Evolutionary conservation across 306 rosid genomes (phyloP), one percentile per base, ranked within the genome.

Genomic region (Vigna mungo): DNA sequence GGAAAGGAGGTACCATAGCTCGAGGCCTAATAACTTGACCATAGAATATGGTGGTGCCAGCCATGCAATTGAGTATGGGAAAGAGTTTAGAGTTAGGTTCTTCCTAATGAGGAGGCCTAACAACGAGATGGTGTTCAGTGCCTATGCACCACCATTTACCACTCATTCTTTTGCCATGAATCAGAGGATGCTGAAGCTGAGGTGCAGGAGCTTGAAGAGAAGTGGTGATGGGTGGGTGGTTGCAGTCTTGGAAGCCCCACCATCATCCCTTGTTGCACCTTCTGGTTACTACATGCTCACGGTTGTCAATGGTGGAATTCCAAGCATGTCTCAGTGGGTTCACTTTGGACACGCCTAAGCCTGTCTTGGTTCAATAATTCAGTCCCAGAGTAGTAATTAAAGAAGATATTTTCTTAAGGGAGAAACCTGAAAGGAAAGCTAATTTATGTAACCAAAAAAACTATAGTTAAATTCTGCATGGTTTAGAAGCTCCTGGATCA

Each of bases 121-220:
- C 53, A 53, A 80, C 10, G 74, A 6, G 41, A 65, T 89, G 36
- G 81, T 6, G 72, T 89, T 89, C 8, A 87, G 53, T 34, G 92
- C 76, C 6, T 91, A 93, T 78, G 80, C 96, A 0, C 98, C 92
- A 0, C 96, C 98, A 0, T 89, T 91, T 56, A 79, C 98, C 3
- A 88, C 98, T 0, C 98, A 93, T 71, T 83, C 96, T 2, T 53
- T 89, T 41, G 83, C 92, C 0, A 91, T 89, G 97, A 93, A 91
- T 79, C 96, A 93, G 80, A 87, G 97, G 81, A 43, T 91, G 89
- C 8, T 91, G 85, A 91, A 75, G 80, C 81, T 91, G 71, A 87
- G 88, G 77, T 77, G 84, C 53, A 87, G 23, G 63, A 85, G 80
- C 1, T 39, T 83, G 68, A 53, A 0, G 73, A 82, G 80, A 32